These are phyloP conservation scores for Stagonosporopsis rhizophila DNA, from an alignment of 2,329 filamentous ascomycete genomes.

Conservation along the genomic window DNA sequence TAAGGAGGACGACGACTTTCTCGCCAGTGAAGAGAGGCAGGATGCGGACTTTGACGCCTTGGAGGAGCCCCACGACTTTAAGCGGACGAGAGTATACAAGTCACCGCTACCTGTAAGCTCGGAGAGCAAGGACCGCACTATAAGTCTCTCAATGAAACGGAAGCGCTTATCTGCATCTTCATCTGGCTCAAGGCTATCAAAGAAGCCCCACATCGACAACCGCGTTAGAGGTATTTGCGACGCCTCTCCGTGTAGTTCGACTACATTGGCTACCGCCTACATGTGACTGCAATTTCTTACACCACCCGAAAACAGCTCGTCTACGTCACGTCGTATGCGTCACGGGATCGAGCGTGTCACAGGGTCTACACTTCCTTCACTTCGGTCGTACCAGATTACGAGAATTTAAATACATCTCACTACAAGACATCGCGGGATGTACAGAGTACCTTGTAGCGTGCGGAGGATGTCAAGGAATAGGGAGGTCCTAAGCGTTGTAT, in stretches of 20 bases:
- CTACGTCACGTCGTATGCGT: not conserved
- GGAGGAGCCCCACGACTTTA: not conserved
- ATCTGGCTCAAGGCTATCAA: not conserved
- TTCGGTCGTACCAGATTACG: not conserved
- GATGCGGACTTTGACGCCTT: not conserved
- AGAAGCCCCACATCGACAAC: not conserved
- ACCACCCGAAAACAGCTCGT: not conserved
- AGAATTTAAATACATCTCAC: not conserved
- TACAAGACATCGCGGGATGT: not conserved
- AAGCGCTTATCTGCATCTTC: not conserved
- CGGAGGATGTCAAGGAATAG: not conserved
- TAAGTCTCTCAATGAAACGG: not conserved
- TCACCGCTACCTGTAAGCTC: no score
- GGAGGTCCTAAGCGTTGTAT: no score
- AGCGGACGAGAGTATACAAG: not conserved
- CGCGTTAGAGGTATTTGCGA: not conserved
- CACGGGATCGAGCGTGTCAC: not conserved
- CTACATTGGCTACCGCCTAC: not conserved
- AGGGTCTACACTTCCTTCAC: not conserved
- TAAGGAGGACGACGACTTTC: not conserved
- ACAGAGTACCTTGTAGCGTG: not conserved
- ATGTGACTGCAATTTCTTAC: not conserved
- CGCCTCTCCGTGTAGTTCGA: not conserved
- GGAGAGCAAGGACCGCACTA: not conserved
- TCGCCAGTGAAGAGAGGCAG: not conserved